A percentile compares a stretch with the other conserved stretches of the same genome.
phyloP scores from a whole-genome alignment of 2,329 filamentous ascomycete genomes.

The Colletotrichum acutatum region DNA sequence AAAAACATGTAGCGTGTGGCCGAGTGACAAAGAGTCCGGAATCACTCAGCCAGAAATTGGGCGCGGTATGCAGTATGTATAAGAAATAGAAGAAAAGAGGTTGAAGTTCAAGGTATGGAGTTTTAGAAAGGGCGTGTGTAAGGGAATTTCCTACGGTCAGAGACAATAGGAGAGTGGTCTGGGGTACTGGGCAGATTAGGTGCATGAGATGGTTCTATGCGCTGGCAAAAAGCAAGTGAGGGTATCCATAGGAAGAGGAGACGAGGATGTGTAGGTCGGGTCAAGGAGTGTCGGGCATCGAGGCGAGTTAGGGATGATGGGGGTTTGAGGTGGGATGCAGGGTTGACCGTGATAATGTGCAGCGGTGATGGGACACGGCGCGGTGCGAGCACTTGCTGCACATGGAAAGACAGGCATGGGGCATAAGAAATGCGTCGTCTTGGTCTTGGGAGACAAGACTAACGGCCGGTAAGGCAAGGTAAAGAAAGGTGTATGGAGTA shows the following conservation, averaged over 20 bases:
- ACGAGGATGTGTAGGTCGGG: slow-evolving; percentile 22
- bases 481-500: not conserved
- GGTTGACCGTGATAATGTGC: slow-evolving; percentile 32
- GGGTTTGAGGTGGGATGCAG: slow-evolving; percentile 35
- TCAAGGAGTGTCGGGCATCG: slow-evolving; percentile 33
- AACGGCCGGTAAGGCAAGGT: no score
- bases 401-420: slow-evolving; percentile 32
- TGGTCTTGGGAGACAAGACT: not conserved
- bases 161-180: slow-evolving; percentile 14
- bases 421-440: slow-evolving; percentile 27
- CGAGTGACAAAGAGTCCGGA: slow-evolving; percentile 24
- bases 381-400: slow-evolving; percentile 34
- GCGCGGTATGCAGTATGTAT: slow-evolving; percentile 26
- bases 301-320: slow-evolving; percentile 32
- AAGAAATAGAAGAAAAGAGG: slow-evolving; percentile 1
- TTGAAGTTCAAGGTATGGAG: not conserved
- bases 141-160: slow-evolving; percentile 12
- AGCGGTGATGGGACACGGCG: slow-evolving; percentile 31
- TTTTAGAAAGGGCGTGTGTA: not conserved
- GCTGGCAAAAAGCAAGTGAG: slow-evolving; percentile 37
- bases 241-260: slow-evolving; percentile 37
- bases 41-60: slow-evolving; percentile 10
- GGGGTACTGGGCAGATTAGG: slow-evolving; percentile 28
- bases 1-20: slow-evolving; percentile 23
- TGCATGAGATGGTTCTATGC: slow-evolving; percentile 37